phyloP scores from a whole-genome alignment of 164 flowering plant species.

The Amborella trichopoda region DNA sequence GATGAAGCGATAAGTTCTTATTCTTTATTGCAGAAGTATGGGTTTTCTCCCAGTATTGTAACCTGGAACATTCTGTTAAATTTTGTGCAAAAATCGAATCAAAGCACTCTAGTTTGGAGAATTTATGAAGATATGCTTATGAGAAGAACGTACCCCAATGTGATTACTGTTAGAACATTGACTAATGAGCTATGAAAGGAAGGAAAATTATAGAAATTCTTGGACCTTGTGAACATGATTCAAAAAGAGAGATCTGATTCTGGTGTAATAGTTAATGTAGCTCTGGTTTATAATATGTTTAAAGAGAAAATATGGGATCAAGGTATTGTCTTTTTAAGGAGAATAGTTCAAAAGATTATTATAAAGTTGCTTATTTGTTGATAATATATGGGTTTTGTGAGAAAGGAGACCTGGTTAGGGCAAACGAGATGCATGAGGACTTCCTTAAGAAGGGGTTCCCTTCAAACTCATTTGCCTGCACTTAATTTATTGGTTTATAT shows the following conservation, averaged over 20 bases:
- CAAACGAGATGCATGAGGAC: slow-evolving; percentile 39
- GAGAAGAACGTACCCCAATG: slow-evolving; percentile 55
- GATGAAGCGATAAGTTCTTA: slow-evolving; percentile 43
- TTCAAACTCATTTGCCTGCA: slow-evolving; percentile 52
- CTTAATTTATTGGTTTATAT: slow-evolving; percentile 43
- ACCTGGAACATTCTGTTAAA: slow-evolving; percentile 58
- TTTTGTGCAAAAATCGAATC: slow-evolving; percentile 42
- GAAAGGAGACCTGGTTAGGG: slow-evolving; percentile 27
- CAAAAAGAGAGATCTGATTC: slow-evolving; percentile 59
- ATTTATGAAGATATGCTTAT: slow-evolving; percentile 63
- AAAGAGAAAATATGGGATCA: slow-evolving; percentile 49
- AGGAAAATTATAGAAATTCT: slow-evolving; percentile 44
- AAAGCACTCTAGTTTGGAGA: slow-evolving; percentile 37
- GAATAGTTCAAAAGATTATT: slow-evolving; percentile 61
- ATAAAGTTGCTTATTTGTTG: slow-evolving; percentile 52
- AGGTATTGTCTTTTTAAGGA: slow-evolving; percentile 48
- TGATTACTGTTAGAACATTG: slow-evolving; percentile 36
- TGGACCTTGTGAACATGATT: slow-evolving; percentile 47
- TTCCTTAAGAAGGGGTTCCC: slow-evolving; percentile 64
- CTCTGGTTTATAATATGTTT: slow-evolving; percentile 41
- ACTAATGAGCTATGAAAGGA: slow-evolving; percentile 57
- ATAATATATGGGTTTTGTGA: slow-evolving; percentile 39
- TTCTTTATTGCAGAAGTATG: slow-evolving; percentile 35
- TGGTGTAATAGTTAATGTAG: slow-evolving; percentile 48
- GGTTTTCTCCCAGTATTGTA: slow-evolving; percentile 36